phyloP scores from a whole-genome alignment of 352 stramenopile species.

The Phytophthora pistaciae region DNA sequence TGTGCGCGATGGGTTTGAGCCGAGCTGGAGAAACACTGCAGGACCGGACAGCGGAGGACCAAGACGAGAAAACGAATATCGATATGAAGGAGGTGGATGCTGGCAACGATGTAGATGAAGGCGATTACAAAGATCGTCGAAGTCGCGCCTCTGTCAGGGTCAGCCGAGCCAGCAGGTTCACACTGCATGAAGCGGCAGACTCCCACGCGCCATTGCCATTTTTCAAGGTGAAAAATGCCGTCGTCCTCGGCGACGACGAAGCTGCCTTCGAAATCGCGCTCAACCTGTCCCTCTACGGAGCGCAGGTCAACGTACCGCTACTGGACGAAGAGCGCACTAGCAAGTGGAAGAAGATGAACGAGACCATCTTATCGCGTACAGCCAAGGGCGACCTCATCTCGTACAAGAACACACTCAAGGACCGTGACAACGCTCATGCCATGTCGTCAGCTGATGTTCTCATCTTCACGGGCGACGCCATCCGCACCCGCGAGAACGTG shows the following conservation, averaged over 20 bases:
- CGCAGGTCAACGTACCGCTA: constrained; percentile 66
- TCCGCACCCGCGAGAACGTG: constrained; percentile 58
- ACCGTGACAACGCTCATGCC: constrained; percentile 42
- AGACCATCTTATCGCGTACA: constrained; percentile 55
- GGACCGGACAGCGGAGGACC: background rate
- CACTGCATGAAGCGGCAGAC: constrained; percentile 17
- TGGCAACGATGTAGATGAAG: background rate
- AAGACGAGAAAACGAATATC: background rate
- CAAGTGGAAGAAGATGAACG: constrained; percentile 73
- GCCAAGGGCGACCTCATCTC: constrained; percentile 68
- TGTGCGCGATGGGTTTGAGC: constrained; percentile 64
- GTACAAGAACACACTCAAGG: constrained; percentile 70
- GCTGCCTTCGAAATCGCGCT: constrained; percentile 71
- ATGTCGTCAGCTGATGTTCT: constrained; percentile 62
- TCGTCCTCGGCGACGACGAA: constrained; percentile 72
- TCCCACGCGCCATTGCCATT: constrained; percentile 48
- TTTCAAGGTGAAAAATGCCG: constrained; percentile 58
- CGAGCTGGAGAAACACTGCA: constrained; percentile 56
- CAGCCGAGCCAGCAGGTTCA: background rate
- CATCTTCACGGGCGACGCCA: constrained; percentile 63
- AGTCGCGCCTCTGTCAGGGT: background rate
- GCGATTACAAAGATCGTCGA: background rate
- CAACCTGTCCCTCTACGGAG: constrained; percentile 68
- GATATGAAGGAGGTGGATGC: background rate
- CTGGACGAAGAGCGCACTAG: constrained; percentile 61